Conservation (phyloP, 2,329 filamentous ascomycete species). For the Ophiosphaerella herpotricha region DNA sequence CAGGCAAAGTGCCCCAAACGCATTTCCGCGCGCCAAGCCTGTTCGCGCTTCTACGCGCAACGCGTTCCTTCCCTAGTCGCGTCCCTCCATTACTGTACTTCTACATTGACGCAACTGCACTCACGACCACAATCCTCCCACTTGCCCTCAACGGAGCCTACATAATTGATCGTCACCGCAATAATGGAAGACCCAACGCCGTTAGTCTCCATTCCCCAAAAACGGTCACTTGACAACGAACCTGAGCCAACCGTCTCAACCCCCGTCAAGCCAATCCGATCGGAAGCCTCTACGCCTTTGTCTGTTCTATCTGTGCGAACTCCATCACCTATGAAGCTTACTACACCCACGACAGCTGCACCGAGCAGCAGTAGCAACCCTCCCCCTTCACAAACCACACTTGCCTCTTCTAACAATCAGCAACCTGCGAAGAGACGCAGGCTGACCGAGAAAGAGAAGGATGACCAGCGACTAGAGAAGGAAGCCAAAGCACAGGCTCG, state of each 20-base stretch:
- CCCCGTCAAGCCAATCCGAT: conserved; percentile 31
- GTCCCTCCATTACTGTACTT: conserved; percentile 16
- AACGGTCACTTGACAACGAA: conserved; percentile 42
- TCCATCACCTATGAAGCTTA: conserved; percentile 32
- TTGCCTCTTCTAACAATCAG: conserved; percentile 16
- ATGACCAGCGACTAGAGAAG: conserved; percentile 44
- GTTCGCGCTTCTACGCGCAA: conserved; percentile 23
- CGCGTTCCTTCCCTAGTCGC: conserved; percentile 36
- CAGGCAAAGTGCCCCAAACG: conserved; percentile 14
- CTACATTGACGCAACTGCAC: conserved; percentile 5
- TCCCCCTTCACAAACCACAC: conserved; percentile 6
- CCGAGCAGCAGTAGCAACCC: conserved; percentile 19
- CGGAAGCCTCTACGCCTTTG: conserved; percentile 36
- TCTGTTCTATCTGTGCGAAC: conserved; percentile 39
- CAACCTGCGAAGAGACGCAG: conserved; percentile 50
- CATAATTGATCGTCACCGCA: conserved; percentile 1
- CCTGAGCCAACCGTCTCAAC: conserved; percentile 29
- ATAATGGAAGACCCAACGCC: conserved; percentile 37
- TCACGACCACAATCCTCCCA: conserved; percentile 6
- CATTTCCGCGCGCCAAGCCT: conserved; percentile 17
- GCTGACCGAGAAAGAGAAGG: conserved; percentile 50
- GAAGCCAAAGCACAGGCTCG: conserved; percentile 45
- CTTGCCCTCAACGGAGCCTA: neutral
- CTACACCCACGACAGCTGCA: conserved; percentile 12
- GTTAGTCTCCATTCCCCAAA: conserved; percentile 26